Conservation (phyloP, 371 early-diverging fungal genomes). For the Syncephalastrum contaminatum region DNA sequence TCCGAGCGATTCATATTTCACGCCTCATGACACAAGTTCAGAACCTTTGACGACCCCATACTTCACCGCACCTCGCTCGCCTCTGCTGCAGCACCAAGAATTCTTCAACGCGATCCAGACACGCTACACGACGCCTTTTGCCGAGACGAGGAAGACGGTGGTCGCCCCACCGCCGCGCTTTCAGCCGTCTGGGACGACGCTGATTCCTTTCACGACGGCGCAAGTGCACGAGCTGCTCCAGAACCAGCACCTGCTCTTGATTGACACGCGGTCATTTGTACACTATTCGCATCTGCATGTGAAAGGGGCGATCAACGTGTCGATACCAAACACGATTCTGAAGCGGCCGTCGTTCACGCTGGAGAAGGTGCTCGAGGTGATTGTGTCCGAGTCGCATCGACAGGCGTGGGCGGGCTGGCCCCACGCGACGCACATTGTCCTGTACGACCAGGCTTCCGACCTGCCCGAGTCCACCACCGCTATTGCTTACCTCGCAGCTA, state of each 20-base stretch:
- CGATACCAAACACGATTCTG: conserved; percentile 59
- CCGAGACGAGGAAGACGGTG: too few relatives aligned
- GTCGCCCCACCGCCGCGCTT: conserved; percentile 13
- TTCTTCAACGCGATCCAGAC: conserved; percentile 50
- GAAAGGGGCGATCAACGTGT: conserved; percentile 50
- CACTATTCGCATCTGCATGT: conserved; percentile 49
- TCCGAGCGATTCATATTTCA: conserved; percentile 11
- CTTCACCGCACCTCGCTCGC: conserved; percentile 46
- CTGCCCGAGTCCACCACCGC: conserved; percentile 43
- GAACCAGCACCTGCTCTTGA: conserved; percentile 30
- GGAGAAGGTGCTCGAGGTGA: conserved; percentile 53
- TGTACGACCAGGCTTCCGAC: conserved; percentile 55
- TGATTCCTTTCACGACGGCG: conserved; percentile 7
- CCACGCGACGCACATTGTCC: conserved; percentile 43
- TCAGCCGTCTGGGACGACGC: conserved; percentile 12
- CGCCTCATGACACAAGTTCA: conserved; percentile 4
- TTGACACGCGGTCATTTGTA: conserved; percentile 60
- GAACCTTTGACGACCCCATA: conserved; percentile 19
- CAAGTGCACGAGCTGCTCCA: conserved; percentile 8
- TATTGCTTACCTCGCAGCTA: conserved; percentile 39
- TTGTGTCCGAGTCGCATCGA: conserved; percentile 48
- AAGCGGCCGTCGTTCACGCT: conserved; percentile 58
- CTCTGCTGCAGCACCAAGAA: conserved; percentile 38
- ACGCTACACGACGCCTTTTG: conserved; percentile 15
- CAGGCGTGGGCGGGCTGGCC: conserved; percentile 44